Base-by-base conservation (phyloP, 495 filamentous ascomycete species). In the Rhypophila decipiens region DNA sequence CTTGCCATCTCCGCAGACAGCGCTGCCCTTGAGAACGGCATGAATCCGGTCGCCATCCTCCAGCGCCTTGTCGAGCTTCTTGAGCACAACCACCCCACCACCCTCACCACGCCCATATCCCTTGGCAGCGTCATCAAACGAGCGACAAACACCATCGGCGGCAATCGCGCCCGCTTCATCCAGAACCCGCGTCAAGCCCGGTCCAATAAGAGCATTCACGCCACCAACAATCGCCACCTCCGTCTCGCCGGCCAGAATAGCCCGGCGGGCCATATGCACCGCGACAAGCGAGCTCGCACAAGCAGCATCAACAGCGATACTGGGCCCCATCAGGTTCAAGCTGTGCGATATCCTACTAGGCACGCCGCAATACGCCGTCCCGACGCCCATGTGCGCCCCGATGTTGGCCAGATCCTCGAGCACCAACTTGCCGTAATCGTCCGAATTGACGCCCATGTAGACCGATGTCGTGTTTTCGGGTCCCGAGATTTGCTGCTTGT, bases 71-170 rank as follows among this genome's bases (percentile, higher is more conserved):
- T 38, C 40, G 1, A 83, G 53, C 8, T 50, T 55, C 57, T 85
- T 86, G 1, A 87, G 29, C 4, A 74, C 61, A 1, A 84, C 27
- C 1, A 64, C 66, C 29, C 62, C 66, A 13, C 81, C 50, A 2
- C 71, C 82, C 51, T 87, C 83, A 1, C 68, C 83, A 9, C 82
- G 62, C 0, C 59, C 77, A 57, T 80, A 86, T 0, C 83, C 83
- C 58, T 82, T 68, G 8, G 80, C 83, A 0, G 55, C 45, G 1
- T 71, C 65, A 52, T 80, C 77, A 48, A 82, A 87, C 2, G 72
- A 73, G 31, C 76, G 68, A 39, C 71, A 85, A 2, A 40, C 57
- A 15, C 66, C 64, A 7, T 33, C 29, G 29, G 29, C 8, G 8
- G 29, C 7, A 8, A 13, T 33, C 8, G 29, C 29, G 29, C 29